phyloP scores from a whole-genome alignment of 208 protist species.

The Leishmania arabica region DNA sequence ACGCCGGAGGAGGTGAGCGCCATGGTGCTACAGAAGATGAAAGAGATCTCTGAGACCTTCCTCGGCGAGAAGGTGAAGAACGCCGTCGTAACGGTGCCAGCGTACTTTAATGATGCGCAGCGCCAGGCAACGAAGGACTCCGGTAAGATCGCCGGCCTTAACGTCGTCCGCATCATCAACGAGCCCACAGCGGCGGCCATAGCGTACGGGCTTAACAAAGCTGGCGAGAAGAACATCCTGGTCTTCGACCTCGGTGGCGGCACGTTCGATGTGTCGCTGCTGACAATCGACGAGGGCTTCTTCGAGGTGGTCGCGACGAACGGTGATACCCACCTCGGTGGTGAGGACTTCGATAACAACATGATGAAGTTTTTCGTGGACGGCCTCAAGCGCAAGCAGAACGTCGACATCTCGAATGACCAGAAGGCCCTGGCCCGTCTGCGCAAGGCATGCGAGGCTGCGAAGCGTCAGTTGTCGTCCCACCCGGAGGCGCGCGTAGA shows the following conservation, averaged over 20 bases:
- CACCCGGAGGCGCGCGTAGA: slow-evolving; percentile 94
- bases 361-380: slow-evolving; percentile 97
- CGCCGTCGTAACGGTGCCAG: slow-evolving; percentile 98
- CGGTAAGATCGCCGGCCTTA: slow-evolving; percentile 96
- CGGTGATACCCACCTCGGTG: slow-evolving; percentile 99
- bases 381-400: slow-evolving; percentile 93
- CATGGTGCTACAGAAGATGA: slow-evolving; percentile 94
- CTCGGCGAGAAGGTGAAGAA: slow-evolving; percentile 94
- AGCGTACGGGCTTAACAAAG: slow-evolving; percentile 98
- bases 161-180: slow-evolving; percentile 99
- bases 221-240: slow-evolving; percentile 92
- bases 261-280: slow-evolving; percentile 99
- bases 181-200: slow-evolving; percentile 99
- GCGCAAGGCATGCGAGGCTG: slow-evolving; percentile 91
- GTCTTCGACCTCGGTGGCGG: slow-evolving; percentile 99
- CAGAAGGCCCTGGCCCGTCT: slow-evolving; percentile 77
- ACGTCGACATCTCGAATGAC: slow-evolving; percentile 77
- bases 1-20: slow-evolving; percentile 88
- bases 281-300: slow-evolving; percentile 99
- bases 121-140: slow-evolving; percentile 99
- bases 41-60: slow-evolving; percentile 93
- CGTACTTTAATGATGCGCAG: slow-evolving; percentile 99
- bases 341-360: slow-evolving; percentile 99
- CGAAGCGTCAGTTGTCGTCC: slow-evolving; percentile 98
- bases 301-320: slow-evolving; percentile 99